Base-by-base conservation (phyloP, 164 flowering plant genomes). In the Malania oleifera region DNA sequence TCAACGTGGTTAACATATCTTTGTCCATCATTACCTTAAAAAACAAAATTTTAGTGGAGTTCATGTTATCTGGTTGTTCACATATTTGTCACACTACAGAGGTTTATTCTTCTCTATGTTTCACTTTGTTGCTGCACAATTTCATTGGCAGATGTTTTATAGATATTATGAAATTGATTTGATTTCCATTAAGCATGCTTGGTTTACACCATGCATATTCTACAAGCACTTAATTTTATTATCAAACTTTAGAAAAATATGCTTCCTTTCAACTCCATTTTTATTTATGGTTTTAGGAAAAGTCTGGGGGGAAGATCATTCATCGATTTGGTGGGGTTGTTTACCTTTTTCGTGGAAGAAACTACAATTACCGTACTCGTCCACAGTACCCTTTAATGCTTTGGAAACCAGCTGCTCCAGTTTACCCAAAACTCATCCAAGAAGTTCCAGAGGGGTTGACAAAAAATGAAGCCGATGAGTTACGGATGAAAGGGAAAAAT, bases 401-500 rank as follows among this genome's bases (percentile, higher is more conserved):
- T 0, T 93, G 99, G 99, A 90, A 93, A 65, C 97, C 99, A 54
- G 97, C 97, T 61, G 71, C 96, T 53, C 98, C 98, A 22, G 98
- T 93, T 40, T 90, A 93, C 62, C 98, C 98, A 52, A 93, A 93
- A 63, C 97, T 93, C 51, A 93, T 93, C 51, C 95, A 93, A 70
- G 96, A 90, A 62, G 89, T 84, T 65, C 98, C 98, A 29, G 92
- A 82, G 73, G 97, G 98, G 38, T 70, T 93, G 78, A 90, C 96
- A 15, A 81, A 80, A 73, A 59, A 19, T 25, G 97, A 90, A 74
- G 98, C 98, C 22, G 84, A 84, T 75, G 79, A 77, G 52, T 61
- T 90, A 34, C 64, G 92, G 45, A 70, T 8, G 61, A 83, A 87
- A 72, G 97, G 92, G 31, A 83, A 90, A 69, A 76, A 51, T 24